phyloP scores from a whole-genome alignment of 2,329 filamentous ascomycete genomes.

The Pyrenochaeta sp. region DNA sequence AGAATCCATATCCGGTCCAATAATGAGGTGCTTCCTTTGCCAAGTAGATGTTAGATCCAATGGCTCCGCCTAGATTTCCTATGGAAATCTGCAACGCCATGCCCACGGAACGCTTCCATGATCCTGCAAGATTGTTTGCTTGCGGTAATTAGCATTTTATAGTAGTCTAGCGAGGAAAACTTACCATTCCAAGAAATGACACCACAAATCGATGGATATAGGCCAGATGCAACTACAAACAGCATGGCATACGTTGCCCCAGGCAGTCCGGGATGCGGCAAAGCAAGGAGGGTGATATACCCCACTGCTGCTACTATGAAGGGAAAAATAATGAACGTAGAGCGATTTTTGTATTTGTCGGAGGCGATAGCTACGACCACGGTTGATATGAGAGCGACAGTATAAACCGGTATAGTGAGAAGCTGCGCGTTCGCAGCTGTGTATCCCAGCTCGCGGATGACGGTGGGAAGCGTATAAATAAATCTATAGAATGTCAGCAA shows the following conservation, averaged over 20 bases:
- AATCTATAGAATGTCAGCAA: too few relatives aligned
- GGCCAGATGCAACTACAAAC: too few relatives aligned
- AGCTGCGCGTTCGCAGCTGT: constrained; percentile 20
- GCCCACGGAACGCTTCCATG: constrained; percentile 27
- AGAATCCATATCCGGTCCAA: constrained; percentile 34
- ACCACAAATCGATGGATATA: constrained; percentile 24
- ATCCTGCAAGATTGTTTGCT: constrained; percentile 20
- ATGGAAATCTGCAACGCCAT: constrained; percentile 24
- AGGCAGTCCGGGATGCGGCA: constrained; percentile 27
- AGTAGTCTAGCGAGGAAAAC: too few relatives aligned
- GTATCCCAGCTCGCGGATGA: constrained; percentile 18
- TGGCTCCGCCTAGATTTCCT: constrained; percentile 21
- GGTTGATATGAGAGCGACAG: constrained; percentile 17
- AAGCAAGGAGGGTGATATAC: constrained; percentile 50
- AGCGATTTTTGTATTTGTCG: constrained; percentile 18
- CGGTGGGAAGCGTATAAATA: too few relatives aligned
- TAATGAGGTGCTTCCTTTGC: constrained; percentile 33
- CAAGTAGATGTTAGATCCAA: constrained; percentile 37
- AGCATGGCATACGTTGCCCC: too few relatives aligned
- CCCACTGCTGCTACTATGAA: constrained; percentile 49
- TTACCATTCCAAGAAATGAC: too few relatives aligned
- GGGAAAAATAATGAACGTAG: constrained; percentile 12
- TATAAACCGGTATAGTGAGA: constrained; percentile 19
- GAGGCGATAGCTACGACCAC: constrained; percentile 15
- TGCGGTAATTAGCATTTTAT: too few relatives aligned